Evolutionary conservation across 1,284 basidiomycete genomes (phyloP).

Genomic region (Trichosporon ovoides): DNA sequence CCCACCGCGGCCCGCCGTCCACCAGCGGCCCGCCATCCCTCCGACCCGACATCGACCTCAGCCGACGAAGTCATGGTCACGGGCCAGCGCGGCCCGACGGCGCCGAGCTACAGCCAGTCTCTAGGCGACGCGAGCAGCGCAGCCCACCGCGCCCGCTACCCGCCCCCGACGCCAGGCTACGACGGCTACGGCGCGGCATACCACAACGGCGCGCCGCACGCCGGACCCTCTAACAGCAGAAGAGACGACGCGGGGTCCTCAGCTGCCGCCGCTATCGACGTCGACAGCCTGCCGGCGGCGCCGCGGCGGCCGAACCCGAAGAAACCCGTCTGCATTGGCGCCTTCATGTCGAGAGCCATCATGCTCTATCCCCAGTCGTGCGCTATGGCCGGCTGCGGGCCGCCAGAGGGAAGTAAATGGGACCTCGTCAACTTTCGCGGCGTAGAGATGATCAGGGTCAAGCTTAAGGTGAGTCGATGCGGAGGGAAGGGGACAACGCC

Average conservation of each 20-base stretch:
- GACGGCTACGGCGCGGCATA: neutral
- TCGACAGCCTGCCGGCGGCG: slow-evolving; percentile 25
- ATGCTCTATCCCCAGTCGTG: slow-evolving; percentile 80
- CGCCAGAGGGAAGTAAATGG: slow-evolving; percentile 25
- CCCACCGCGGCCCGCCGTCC: neutral
- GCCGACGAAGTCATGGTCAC: slow-evolving; percentile 1
- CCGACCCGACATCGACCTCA: neutral
- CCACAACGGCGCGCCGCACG: neutral
- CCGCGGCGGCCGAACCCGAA: slow-evolving; percentile 25
- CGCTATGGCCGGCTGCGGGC: slow-evolving; percentile 53
- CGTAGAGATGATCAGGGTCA: slow-evolving; percentile 69
- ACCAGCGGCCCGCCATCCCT: too few relatives aligned
- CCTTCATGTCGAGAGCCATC: slow-evolving; percentile 70
- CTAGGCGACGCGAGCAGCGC: neutral
- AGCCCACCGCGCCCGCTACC: neutral
- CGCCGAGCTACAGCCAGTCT: too few relatives aligned
- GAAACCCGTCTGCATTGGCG: slow-evolving; percentile 71
- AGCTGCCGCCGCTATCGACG: slow-evolving; percentile 32
- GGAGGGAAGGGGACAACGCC: too few relatives aligned
- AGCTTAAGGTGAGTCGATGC: slow-evolving; percentile 56
- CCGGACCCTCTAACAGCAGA: neutral
- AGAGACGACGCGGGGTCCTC: slow-evolving; percentile 8
- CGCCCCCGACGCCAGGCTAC: too few relatives aligned
- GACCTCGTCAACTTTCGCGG: slow-evolving; percentile 42
- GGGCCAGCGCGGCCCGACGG: neutral